These are phyloP conservation scores for Cutaneotrichosporon spelunceum DNA, from an alignment of 1,284 basidiomycete genomes.

Conservation along the genomic window DNA sequence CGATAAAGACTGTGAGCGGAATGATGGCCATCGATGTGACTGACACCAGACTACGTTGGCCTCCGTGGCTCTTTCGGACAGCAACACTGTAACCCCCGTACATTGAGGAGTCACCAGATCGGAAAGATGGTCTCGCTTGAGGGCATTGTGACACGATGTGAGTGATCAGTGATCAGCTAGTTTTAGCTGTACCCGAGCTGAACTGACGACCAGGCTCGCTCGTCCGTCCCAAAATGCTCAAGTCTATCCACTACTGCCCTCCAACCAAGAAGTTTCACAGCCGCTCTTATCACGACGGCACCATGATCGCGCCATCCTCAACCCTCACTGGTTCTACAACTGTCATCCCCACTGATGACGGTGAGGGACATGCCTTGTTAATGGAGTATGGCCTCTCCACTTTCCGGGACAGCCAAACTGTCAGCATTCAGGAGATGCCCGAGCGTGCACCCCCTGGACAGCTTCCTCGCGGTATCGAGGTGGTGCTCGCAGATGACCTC, in stretches of 20 bases:
- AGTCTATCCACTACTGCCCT: constrained; percentile 92
- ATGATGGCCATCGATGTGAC: not conserved
- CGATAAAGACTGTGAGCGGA: constrained; percentile 59
- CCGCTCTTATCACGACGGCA: constrained; percentile 89
- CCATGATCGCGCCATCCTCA: constrained; percentile 68
- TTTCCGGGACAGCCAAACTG: constrained; percentile 94
- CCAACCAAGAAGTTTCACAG: constrained; percentile 79
- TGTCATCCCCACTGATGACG: constrained; percentile 88
- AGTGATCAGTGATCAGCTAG: constrained; percentile 24
- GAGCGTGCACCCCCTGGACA: constrained; percentile 97
- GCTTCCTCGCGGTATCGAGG: constrained; percentile 89
- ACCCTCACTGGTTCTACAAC: constrained; percentile 63
- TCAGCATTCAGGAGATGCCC: constrained; percentile 99
- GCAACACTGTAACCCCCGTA: constrained; percentile 94
- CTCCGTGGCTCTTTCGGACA: constrained; percentile 98
- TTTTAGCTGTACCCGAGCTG: too few relatives aligned
- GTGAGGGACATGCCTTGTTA: constrained; percentile 78
- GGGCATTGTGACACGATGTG: constrained; percentile 95
- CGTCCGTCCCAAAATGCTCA: constrained; percentile 96
- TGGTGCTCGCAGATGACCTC: constrained; percentile 93
- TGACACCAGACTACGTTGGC: constrained; percentile 63
- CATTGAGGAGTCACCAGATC: constrained; percentile 80
- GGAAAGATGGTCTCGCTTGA: constrained; percentile 96
- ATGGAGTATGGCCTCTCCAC: constrained; percentile 91
- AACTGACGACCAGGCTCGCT: constrained; percentile 62